These are phyloP conservation scores for Populus hybrid DNA, from an alignment of 441 rosid species.

Conservation along the genomic window DNA sequence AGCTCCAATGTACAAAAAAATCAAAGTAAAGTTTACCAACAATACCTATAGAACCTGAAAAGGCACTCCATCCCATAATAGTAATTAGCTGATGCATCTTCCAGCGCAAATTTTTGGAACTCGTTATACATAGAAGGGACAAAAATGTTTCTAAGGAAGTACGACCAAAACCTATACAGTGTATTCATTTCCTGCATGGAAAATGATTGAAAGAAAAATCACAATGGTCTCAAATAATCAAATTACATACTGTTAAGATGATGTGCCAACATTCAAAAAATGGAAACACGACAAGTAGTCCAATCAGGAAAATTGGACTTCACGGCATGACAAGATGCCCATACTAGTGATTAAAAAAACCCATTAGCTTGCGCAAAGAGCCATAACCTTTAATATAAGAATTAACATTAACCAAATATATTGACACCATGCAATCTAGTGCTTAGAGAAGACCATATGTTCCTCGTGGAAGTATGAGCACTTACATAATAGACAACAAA, in stretches of 20 bases:
- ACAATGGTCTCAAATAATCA: background rate
- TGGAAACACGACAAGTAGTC: background rate
- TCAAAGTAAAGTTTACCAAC: conserved; percentile 6
- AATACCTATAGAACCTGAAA: conserved; percentile 95
- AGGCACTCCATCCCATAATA: conserved; percentile 90
- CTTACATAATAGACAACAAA: background rate
- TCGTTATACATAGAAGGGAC: conserved; percentile 81
- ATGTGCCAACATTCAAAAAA: background rate
- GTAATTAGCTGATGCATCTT: conserved; percentile 83
- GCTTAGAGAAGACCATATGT: background rate
- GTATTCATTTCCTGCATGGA: conserved; percentile 93
- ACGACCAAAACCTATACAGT: conserved; percentile 93
- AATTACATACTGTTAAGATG: background rate
- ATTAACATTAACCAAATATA: background rate
- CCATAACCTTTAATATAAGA: background rate
- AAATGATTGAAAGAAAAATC: conserved; percentile 6
- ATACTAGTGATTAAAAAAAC: background rate
- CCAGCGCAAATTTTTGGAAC: conserved; percentile 74
- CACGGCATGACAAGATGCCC: background rate
- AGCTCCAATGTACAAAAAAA: conserved; percentile 12
- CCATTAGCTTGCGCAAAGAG: background rate
- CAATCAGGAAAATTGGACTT: background rate
- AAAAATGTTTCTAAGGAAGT: conserved; percentile 79
- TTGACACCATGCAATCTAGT: background rate
- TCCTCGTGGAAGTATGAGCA: background rate